Base-by-base conservation (phyloP, 805 yeast species). In the Saccharomycopsis sp. region DNA sequence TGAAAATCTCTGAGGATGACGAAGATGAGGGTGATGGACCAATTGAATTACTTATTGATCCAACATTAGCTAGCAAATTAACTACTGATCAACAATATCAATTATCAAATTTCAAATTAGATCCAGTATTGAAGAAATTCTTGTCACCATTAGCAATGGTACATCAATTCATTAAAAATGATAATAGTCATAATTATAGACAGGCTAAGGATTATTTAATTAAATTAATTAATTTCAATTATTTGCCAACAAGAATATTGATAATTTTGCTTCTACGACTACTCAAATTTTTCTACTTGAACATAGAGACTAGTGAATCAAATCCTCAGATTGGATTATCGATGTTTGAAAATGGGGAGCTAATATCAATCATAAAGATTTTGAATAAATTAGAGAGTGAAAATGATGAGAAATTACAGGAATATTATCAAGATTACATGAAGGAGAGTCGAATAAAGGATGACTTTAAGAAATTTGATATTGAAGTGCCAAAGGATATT, bases 71-170 rank as follows among this genome's bases (percentile, higher is more conserved):
- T 44, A 22, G 20, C 34, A 4, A 28, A 39, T 27, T 43, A 16
- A 22, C 47, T 4, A 41, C 38, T 13, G 31, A 24, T 13, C 46
- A 49, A 20, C 36, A 43, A 27, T 19, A 26, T n/a, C 38, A 40
- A 16, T 34, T 44, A 22, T 14, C 34, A 4, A 28, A 39, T 4
- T 39, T 40, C 19, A 57, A 61, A 16, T 63, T 74, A 11, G 70
- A 77, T 33, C 78, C 85, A 13, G 67, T 77, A 1, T 68, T 84
- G 54, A 72, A 79, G 52, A 89, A 83, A 58, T 72, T 83, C 21
- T 58, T 84, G 41, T 64, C 90, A 4, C 93, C 93, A 38, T 79
- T 82, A 57, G 87, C 81, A 1, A 74, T 81, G 0, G 63, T 84
- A 20, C 66, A 67, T 47, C 71, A 71, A 48, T 77, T 74, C 53